Conservation (phyloP, 1,284 basidiomycete species). For the Polyporus tsugae region DNA sequence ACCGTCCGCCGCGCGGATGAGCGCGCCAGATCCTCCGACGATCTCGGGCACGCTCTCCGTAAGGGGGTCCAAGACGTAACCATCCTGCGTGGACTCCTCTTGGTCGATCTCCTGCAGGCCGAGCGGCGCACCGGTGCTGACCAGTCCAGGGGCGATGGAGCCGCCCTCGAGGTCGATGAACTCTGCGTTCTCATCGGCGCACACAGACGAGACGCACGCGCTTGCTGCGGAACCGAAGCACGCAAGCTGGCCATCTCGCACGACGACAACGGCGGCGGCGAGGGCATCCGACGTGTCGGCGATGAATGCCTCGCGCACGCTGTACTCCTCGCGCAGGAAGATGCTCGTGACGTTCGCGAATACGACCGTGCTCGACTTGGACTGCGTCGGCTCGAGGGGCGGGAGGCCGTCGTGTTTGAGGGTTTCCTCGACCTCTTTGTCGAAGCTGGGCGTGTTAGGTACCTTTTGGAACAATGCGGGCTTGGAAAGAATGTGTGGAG, state of each 20-base stretch:
- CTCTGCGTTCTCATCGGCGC: slow-evolving; percentile 46
- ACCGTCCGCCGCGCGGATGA: slow-evolving; percentile 60
- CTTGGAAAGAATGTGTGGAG: slow-evolving; percentile 55
- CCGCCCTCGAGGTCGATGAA: slow-evolving; percentile 51
- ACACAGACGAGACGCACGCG: slow-evolving; percentile 33
- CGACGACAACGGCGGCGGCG: slow-evolving; percentile 44
- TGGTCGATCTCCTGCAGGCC: slow-evolving; percentile 67
- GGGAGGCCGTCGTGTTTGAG: slow-evolving; percentile 74
- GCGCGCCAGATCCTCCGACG: slow-evolving; percentile 42
- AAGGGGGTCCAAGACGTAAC: slow-evolving; percentile 49
- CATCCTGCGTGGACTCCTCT: slow-evolving; percentile 76
- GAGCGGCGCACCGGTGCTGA: slow-evolving; percentile 65
- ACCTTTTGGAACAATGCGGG: slow-evolving; percentile 53
- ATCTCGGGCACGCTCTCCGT: slow-evolving; percentile 40
- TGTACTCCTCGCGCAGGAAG: slow-evolving; percentile 40
- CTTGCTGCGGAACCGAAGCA: slow-evolving; percentile 26
- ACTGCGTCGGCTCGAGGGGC: slow-evolving; percentile 55
- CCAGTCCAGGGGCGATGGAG: slow-evolving; percentile 58
- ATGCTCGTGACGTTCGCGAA: slow-evolving; percentile 66
- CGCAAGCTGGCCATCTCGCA: slow-evolving; percentile 40
- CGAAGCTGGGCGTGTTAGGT: slow-evolving; percentile 68
- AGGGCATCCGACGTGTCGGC: slow-evolving; percentile 18
- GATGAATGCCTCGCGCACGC: slow-evolving; percentile 32
- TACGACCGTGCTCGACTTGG: slow-evolving; percentile 52
- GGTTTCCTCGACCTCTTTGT: slow-evolving; percentile 59